phyloP scores from a whole-genome alignment of 1,139 yeast genomes.

The Kodamaea alishanica region DNA sequence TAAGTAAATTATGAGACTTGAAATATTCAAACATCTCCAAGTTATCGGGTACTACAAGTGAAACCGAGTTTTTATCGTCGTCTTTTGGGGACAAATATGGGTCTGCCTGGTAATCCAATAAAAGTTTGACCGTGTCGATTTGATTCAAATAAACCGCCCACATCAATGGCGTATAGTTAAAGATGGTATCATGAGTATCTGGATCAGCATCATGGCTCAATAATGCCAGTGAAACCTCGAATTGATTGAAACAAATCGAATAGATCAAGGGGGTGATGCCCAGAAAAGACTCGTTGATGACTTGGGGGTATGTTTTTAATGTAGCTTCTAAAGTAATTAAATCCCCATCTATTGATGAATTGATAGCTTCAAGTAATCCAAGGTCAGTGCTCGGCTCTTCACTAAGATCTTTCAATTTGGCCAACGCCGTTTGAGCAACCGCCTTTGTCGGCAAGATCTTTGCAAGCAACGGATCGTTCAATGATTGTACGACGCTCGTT shows the following conservation, averaged over 20 bases:
- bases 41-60: slow-evolving; percentile 32
- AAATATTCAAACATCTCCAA: slow-evolving; percentile 36
- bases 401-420: neutral
- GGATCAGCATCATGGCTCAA: slow-evolving; percentile 37
- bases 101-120: slow-evolving; percentile 42
- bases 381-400: slow-evolving; percentile 26
- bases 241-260: slow-evolving; percentile 49
- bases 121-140: slow-evolving; percentile 31
- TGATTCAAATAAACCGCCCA: slow-evolving; percentile 46
- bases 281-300: slow-evolving; percentile 24
- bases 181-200: slow-evolving; percentile 34
- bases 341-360: slow-evolving; percentile 53
- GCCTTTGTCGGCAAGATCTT: slow-evolving; percentile 47
- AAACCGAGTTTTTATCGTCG: slow-evolving; percentile 32
- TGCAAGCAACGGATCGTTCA: slow-evolving; percentile 37
- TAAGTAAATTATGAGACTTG: slow-evolving; percentile 35
- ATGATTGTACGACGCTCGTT: slow-evolving; percentile 9
- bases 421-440: slow-evolving; percentile 1
- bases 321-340: slow-evolving; percentile 38
- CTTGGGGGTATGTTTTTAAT: slow-evolving; percentile 26
- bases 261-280: slow-evolving; percentile 52
- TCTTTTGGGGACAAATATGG: slow-evolving; percentile 32
- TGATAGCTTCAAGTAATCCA: slow-evolving; percentile 15
- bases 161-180: slow-evolving; percentile 42
- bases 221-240: slow-evolving; percentile 43